phyloP scores from a whole-genome alignment of 352 stramenopile species.

The Peronospora destructor region DNA sequence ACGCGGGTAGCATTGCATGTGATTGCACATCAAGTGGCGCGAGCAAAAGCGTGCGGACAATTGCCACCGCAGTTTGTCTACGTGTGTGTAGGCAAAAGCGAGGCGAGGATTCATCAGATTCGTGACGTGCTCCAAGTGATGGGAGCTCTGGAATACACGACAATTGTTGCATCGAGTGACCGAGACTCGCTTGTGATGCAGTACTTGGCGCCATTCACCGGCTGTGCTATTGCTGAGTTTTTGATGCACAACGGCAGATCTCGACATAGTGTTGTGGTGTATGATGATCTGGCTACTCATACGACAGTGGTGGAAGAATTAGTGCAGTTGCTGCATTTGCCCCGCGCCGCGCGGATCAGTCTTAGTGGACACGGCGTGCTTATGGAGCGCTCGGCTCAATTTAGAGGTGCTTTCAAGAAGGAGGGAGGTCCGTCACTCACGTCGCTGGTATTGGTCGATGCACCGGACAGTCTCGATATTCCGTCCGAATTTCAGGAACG shows the following conservation, averaged over 20 bases:
- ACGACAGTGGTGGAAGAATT: constrained; percentile 66
- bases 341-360: constrained; percentile 49
- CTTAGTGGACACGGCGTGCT: constrained; percentile 62
- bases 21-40: constrained; percentile 49
- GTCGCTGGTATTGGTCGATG: constrained; percentile 58
- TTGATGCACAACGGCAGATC: constrained; percentile 51
- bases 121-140: constrained; percentile 43
- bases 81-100: constrained; percentile 60
- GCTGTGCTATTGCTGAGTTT: constrained; percentile 66
- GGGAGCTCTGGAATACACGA: constrained; percentile 44
- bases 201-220: constrained; percentile 75
- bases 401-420: constrained; percentile 33
- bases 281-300: constrained; percentile 73
- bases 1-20: constrained; percentile 61
- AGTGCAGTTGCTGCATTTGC: constrained; percentile 64
- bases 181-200: constrained; percentile 67
- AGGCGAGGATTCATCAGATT: constrained; percentile 56
- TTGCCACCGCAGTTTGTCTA: constrained; percentile 68
- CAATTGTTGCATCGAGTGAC: constrained; percentile 58
- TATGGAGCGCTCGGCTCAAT: constrained; percentile 73
- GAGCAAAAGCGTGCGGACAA: constrained; percentile 17
- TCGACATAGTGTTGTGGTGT: constrained; percentile 58
- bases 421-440: constrained; percentile 46
- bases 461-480: constrained; percentile 43
- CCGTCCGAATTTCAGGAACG: constrained; percentile 57